Percentiles rank a stretch among this genome's conserved stretches.
Evolutionary conservation across 345 rosid genomes (phyloP).

Genomic region (Reutealis trisperma): DNA sequence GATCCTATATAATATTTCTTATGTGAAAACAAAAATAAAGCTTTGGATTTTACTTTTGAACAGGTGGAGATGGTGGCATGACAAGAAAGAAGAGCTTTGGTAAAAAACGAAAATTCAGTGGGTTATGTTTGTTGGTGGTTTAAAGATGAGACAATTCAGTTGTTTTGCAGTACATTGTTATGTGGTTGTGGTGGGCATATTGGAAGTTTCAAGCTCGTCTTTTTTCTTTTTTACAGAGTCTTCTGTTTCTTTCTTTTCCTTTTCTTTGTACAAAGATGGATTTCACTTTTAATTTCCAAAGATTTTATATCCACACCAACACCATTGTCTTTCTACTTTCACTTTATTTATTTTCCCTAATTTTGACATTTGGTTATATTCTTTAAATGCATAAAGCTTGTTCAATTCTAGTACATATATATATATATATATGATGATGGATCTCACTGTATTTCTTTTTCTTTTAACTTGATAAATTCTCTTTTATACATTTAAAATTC

Average conservation of each 20-base stretch:
- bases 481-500: too few species aligned
- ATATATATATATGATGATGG: too few species aligned
- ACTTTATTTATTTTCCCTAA: not conserved
- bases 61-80: slow-evolving; percentile 90
- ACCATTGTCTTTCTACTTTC: not conserved
- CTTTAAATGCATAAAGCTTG: too few species aligned
- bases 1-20: too few species aligned
- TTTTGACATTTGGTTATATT: too few species aligned
- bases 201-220: not conserved
- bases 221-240: not conserved
- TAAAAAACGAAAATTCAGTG: slow-evolving; percentile 12
- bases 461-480: too few species aligned
- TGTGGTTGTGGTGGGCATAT: not conserved
- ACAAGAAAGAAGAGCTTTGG: slow-evolving; percentile 60
- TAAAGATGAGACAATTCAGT: slow-evolving; percentile 28
- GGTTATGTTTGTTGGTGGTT: slow-evolving; percentile 11
- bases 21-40: too few species aligned
- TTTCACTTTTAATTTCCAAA: slow-evolving; percentile 23
- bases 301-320: not conserved
- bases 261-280: slow-evolving; percentile 15
- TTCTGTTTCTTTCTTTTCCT: not conserved
- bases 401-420: too few species aligned
- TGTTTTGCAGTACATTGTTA: not conserved
- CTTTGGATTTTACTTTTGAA: not conserved
- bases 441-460: too few species aligned